Percentiles rank a stretch among this genome's conserved stretches.
These are phyloP conservation scores for Cicer arietinum DNA, from an alignment of 306 rosid species.

Conservation along the genomic window DNA sequence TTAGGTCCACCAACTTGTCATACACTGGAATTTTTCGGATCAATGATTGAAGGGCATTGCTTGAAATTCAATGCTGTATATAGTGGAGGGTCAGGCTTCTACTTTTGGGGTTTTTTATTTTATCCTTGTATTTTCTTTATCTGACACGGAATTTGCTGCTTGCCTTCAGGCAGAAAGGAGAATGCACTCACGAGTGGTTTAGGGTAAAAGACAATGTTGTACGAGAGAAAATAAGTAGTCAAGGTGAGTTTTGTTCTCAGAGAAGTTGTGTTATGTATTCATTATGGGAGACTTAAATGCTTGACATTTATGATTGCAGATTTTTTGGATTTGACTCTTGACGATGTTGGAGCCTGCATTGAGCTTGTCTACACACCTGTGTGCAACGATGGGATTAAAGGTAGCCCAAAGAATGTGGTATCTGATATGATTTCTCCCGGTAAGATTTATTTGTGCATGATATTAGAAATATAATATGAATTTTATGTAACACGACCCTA, in stretches of 20 bases:
- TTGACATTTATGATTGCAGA: slow-evolving; percentile 55
- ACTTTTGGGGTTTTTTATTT: slow-evolving; percentile 26
- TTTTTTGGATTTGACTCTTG: slow-evolving; percentile 78
- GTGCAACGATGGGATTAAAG: slow-evolving; percentile 79
- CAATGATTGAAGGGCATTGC: slow-evolving; percentile 79
- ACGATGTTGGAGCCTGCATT: slow-evolving; percentile 75
- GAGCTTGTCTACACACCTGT: slow-evolving; percentile 84
- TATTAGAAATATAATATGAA: slow-evolving; percentile 33
- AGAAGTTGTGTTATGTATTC: slow-evolving; percentile 23
- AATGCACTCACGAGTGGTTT: slow-evolving; percentile 81
- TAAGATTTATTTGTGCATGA: slow-evolving; percentile 38
- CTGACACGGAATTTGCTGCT: slow-evolving; percentile 37
- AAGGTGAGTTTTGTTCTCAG: slow-evolving; percentile 59
- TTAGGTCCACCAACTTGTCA: slow-evolving; percentile 90
- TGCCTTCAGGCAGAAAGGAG: slow-evolving; percentile 75
- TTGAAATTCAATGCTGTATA: slow-evolving; percentile 77
- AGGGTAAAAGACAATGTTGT: slow-evolving; percentile 62
- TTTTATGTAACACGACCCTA: slow-evolving; percentile 19
- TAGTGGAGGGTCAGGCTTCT: slow-evolving; percentile 84
- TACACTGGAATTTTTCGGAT: slow-evolving; percentile 78
- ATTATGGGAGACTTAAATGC: too few relatives aligned
- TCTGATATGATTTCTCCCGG: slow-evolving; percentile 79
- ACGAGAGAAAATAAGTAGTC: slow-evolving; percentile 62
- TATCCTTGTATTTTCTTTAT: slow-evolving; percentile 31
- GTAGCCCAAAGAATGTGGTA: slow-evolving; percentile 62